phyloP scores from a whole-genome alignment of 495 filamentous ascomycete genomes.

The Neurospora africana region DNA sequence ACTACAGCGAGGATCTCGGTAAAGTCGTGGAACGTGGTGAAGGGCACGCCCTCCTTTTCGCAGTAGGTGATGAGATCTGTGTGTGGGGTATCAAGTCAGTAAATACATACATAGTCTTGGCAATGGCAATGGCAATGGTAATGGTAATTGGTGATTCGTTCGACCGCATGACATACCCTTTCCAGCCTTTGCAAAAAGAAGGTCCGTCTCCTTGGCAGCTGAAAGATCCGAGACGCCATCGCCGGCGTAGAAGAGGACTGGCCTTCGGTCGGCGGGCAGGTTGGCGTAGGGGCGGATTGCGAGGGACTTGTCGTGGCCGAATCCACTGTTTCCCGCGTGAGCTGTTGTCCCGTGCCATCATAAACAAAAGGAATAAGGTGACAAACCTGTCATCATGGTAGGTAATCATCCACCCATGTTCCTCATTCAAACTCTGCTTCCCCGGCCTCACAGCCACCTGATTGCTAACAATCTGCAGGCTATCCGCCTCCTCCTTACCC shows the following conservation, averaged over 20 bases:
- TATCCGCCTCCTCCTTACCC: conserved; percentile 56
- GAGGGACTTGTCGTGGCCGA: conserved; percentile 88
- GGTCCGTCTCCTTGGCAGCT: conserved; percentile 76
- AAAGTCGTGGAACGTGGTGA: conserved; percentile 74
- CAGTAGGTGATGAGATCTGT: conserved; percentile 76
- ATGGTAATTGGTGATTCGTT: background rate
- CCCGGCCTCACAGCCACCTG: conserved; percentile 55
- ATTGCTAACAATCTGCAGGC: conserved; percentile 81
- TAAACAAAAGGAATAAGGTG: background rate
- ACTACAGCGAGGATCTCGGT: conserved; percentile 60
- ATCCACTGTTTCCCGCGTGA: conserved; percentile 36
- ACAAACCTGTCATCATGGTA: conserved; percentile 75
- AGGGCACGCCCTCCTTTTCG: conserved; percentile 65
- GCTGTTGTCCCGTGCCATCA: background rate
- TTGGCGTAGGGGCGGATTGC: conserved; percentile 76
- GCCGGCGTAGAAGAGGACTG: conserved; percentile 77
- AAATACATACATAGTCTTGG: too few relatives aligned
- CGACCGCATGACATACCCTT: conserved; percentile 47
- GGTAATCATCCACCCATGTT: conserved; percentile 74
- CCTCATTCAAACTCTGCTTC: conserved; percentile 59
- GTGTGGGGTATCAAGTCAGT: conserved; percentile 2
- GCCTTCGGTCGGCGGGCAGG: conserved; percentile 54
- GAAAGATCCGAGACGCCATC: conserved; percentile 86
- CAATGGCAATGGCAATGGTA: background rate
- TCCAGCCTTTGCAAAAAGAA: conserved; percentile 84